Percentiles rank a stretch among this genome's conserved stretches.
These are phyloP conservation scores for Cyclotella cryptica DNA, from an alignment of 108 stramenopile species.

Conservation along the genomic window DNA sequence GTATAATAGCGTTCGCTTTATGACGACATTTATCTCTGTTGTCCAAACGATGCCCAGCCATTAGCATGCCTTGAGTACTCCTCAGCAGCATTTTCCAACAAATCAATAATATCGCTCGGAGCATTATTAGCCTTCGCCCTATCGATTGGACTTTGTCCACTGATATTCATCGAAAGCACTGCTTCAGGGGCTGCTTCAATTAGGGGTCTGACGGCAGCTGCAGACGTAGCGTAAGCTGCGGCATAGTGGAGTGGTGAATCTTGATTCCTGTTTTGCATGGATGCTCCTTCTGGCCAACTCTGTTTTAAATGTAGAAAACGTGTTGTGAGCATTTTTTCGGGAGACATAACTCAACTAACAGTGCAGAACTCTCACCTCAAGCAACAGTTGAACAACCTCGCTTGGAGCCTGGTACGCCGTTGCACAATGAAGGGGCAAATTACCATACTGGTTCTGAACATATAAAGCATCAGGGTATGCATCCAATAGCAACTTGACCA, in stretches of 20 bases:
- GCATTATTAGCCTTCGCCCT: slow-evolving; percentile 57
- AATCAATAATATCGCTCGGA: slow-evolving; percentile 34
- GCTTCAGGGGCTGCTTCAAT: slow-evolving; percentile 57
- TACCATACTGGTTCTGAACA: slow-evolving; percentile 61
- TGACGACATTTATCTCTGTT: not conserved
- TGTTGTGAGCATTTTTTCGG: too few relatives aligned
- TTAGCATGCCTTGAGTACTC: slow-evolving; percentile 44
- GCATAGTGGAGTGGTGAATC: slow-evolving; percentile 58
- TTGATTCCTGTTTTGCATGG: slow-evolving; percentile 56
- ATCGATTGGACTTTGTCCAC: slow-evolving; percentile 63
- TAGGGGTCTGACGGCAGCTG: slow-evolving; percentile 35
- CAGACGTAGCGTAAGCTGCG: slow-evolving; percentile 49
- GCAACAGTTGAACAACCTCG: slow-evolving; percentile 48
- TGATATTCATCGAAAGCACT: slow-evolving; percentile 51
- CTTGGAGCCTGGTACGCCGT: slow-evolving; percentile 52
- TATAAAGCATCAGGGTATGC: slow-evolving; percentile 52
- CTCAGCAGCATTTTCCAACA: slow-evolving; percentile 49
- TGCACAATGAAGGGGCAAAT: slow-evolving; percentile 59
- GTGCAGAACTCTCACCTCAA: not conserved
- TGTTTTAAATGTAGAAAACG: not conserved
- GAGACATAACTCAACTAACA: too few relatives aligned
- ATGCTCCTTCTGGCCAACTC: slow-evolving; percentile 54
- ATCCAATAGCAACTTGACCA: slow-evolving; percentile 54
- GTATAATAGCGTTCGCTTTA: too few relatives aligned
- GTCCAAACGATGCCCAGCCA: slow-evolving; percentile 42